These are phyloP conservation scores for Lasiosphaeriaceae sp. DNA, from an alignment of 495 filamentous ascomycete species.

Conservation along the genomic window DNA sequence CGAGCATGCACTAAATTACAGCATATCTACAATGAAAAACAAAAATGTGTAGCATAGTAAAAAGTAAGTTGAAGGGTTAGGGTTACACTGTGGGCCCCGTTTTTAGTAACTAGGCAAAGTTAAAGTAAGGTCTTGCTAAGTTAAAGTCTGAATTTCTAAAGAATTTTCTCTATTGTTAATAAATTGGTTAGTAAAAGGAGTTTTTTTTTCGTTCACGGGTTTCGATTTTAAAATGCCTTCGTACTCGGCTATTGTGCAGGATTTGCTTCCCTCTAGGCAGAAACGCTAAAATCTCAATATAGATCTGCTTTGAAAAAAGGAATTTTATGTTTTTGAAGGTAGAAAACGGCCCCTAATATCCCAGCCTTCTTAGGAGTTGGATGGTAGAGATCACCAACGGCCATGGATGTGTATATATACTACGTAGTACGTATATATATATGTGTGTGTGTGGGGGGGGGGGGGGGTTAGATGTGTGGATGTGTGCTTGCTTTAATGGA, in stretches of 20 bases:
- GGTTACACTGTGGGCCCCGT: too few species aligned
- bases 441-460: too few species aligned
- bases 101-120: too few species aligned
- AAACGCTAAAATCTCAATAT: neutral
- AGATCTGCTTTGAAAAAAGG: neutral
- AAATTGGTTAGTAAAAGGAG: neutral
- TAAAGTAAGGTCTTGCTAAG: neutral
- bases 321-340: neutral
- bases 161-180: neutral
- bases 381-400: neutral
- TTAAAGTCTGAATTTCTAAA: neutral
- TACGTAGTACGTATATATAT: too few species aligned
- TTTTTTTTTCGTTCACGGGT: too few species aligned
- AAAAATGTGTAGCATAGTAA: too few species aligned
- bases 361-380: neutral
- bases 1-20: too few species aligned
- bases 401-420: neutral
- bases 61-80: too few species aligned
- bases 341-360: too few species aligned
- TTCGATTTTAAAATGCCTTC: neutral
- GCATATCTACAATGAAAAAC: too few species aligned
- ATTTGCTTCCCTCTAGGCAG: neutral
- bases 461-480: too few species aligned
- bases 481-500: too few species aligned
- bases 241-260: neutral